These are phyloP conservation scores for Physaria fendleri DNA, from an alignment of 345 rosid species.

Conservation along the genomic window DNA sequence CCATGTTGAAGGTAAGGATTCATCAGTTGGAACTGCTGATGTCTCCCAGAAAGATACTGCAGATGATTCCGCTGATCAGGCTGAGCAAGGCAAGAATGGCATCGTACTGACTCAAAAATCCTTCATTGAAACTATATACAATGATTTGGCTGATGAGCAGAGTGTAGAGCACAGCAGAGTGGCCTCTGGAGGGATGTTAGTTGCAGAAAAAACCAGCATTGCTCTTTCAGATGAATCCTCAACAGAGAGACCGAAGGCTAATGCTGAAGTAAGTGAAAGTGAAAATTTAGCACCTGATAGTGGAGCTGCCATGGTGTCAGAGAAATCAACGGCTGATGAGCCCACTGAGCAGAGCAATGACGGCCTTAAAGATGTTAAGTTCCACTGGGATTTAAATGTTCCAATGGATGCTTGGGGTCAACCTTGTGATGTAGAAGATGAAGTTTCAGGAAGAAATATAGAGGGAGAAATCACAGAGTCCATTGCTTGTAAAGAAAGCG, in stretches of 20 bases:
- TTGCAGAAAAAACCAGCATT: background rate
- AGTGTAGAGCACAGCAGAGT: background rate
- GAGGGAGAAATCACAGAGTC: conserved; percentile 21
- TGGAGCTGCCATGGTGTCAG: conserved; percentile 4
- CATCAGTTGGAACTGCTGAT: conserved; percentile 12
- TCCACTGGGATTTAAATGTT: conserved; percentile 50
- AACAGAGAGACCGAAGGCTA: conserved; percentile 7
- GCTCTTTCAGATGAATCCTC: conserved; percentile 25
- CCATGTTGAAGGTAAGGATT: conserved; percentile 14
- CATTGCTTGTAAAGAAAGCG: background rate
- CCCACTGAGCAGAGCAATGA: conserved; percentile 8
- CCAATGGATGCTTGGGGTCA: too few relatives aligned
- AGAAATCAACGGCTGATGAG: conserved; percentile 10
- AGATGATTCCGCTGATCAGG: conserved; percentile 4
- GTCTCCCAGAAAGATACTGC: conserved; percentile 13
- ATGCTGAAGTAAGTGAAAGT: conserved; percentile 13
- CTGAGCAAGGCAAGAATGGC: background rate
- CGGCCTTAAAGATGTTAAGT: conserved; percentile 26
- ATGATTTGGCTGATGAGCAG: background rate
- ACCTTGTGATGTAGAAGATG: conserved; percentile 31
- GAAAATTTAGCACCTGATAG: conserved; percentile 25
- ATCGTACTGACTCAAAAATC: background rate
- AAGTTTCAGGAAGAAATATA: conserved; percentile 3
- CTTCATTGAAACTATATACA: background rate
- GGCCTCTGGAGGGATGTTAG: conserved; percentile 1